Evolutionary conservation across 2,329 filamentous ascomycete species (phyloP), one percentile per base, ranked within the genome.

Genomic region (Orbilia javanica): DNA sequence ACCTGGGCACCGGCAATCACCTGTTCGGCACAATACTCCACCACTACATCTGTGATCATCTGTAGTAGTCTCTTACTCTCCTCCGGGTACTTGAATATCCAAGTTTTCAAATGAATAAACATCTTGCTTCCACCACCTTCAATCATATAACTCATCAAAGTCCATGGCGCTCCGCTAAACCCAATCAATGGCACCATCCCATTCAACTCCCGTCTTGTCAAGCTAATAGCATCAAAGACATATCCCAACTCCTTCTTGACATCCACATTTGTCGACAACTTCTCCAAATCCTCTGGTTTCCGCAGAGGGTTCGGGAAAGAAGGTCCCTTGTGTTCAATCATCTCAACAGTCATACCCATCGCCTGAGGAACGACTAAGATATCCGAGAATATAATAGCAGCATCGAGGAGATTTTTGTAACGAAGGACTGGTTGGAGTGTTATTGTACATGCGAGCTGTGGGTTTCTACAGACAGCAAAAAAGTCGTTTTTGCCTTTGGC

Each of bases 321-420:
- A 10, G 96, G 96, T 0, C 96, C 96, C 85, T 97, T 96, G 86
- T 96, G 96, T 84, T 97, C 94, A 10, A 98, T 88, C 96, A 99
- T 99, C 84, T 98, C 92, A 29, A 99, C 96, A n/a, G 88, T 88
- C 96, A 99, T 99, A 0, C 96, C 96, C 90, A 99, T 93, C 34
- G 96, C 96, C 86, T 99, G 96, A 0, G 96, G 96, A 79, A 99
- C 94, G 53, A 99, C 96, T 42, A 99, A 89, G 80, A 99, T 99
- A 84, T 99, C 96, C 71, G 93, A 97, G 88, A 99, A 99, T 84
- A 99, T 99, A 83, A 99, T 99, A 77, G 96, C 94, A 29, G 94
- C 95, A 84, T 99, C 96, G 81, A 99, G 90, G 79, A 99, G 90
- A 50, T 94, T 94, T 48, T 88, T 91, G 83, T 91, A 99, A 66